Evolutionary conservation across 495 filamentous ascomycete species (phyloP).

Genomic region (Penicillium tannophilum): DNA sequence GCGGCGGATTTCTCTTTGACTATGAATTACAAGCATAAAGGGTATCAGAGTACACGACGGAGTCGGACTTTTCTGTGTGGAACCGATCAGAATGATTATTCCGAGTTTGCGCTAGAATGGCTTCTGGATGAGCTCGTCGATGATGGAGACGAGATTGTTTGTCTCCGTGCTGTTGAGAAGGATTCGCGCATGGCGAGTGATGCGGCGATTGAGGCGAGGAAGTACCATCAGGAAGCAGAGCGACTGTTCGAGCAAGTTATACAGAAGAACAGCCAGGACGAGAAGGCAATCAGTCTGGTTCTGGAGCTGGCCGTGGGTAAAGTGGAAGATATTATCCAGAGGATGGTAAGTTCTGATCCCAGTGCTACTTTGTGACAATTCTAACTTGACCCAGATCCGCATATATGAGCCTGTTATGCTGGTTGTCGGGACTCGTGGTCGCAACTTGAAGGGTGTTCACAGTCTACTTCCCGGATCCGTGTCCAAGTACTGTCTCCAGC

Average conservation of each 20-base stretch:
- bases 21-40: conserved; percentile 83
- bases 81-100: conserved; percentile 93
- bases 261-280: conserved; percentile 72
- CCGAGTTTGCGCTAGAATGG: conserved; percentile 93
- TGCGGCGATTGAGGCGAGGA: conserved; percentile 64
- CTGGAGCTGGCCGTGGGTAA: conserved; percentile 92
- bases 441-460: conserved; percentile 84
- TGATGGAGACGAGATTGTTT: conserved; percentile 95
- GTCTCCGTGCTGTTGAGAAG: conserved; percentile 86
- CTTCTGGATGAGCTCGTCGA: conserved; percentile 92
- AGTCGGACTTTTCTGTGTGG: conserved; percentile 93
- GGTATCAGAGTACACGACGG: conserved; percentile 80
- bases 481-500: conserved; percentile 94
- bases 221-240: conserved; percentile 80
- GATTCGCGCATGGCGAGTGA: conserved; percentile 74
- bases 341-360: conserved; percentile 70
- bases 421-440: conserved; percentile 90
- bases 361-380: not conserved
- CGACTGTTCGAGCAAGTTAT: conserved; percentile 77
- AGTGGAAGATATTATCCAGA: conserved; percentile 87
- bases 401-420: conserved; percentile 94
- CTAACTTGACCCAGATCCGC: conserved; percentile 65
- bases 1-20: conserved; percentile 80
- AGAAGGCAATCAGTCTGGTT: conserved; percentile 84
- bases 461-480: conserved; percentile 90